phyloP scores from a whole-genome alignment of 106 monocot genomes.

The Dendrobium nobile region DNA sequence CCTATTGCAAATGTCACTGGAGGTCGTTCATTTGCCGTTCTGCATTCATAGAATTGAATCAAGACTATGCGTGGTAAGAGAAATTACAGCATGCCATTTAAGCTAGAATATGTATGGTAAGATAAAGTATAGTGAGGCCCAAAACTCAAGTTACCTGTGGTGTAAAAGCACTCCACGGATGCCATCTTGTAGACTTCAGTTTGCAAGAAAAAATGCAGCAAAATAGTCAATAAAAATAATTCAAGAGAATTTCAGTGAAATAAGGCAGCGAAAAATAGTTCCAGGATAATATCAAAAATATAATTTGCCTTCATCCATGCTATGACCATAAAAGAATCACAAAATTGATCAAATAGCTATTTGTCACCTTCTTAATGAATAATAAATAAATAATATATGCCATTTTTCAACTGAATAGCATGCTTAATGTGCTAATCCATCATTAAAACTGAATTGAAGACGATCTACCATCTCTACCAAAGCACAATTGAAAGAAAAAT shows the following conservation, averaged over 20 bases:
- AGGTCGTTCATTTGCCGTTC: slow-evolving; percentile 50
- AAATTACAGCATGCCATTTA: neutral
- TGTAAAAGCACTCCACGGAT: slow-evolving; percentile 77
- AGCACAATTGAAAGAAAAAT: too few relatives aligned
- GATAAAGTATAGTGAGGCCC: neutral
- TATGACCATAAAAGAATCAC: neutral
- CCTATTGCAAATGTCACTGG: slow-evolving; percentile 89
- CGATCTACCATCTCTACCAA: too few relatives aligned
- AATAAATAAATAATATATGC: neutral
- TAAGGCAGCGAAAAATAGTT: neutral
- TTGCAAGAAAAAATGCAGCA: neutral
- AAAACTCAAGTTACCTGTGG: slow-evolving; percentile 46
- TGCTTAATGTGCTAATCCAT: too few relatives aligned
- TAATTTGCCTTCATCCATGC: neutral
- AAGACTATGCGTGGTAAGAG: neutral
- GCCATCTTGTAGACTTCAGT: slow-evolving; percentile 52
- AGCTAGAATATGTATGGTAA: neutral
- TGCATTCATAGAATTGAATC: slow-evolving; percentile 21
- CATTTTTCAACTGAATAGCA: neutral
- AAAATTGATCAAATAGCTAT: neutral
- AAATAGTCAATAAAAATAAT: neutral
- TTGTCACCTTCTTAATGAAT: neutral
- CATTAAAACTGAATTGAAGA: too few relatives aligned
- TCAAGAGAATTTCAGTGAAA: neutral
- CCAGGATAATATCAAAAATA: neutral